Percentiles rank a stretch among this genome's conserved stretches.
Conservation (phyloP, 2,329 filamentous ascomycete species). For the Cadophora luteo-olivacea region DNA sequence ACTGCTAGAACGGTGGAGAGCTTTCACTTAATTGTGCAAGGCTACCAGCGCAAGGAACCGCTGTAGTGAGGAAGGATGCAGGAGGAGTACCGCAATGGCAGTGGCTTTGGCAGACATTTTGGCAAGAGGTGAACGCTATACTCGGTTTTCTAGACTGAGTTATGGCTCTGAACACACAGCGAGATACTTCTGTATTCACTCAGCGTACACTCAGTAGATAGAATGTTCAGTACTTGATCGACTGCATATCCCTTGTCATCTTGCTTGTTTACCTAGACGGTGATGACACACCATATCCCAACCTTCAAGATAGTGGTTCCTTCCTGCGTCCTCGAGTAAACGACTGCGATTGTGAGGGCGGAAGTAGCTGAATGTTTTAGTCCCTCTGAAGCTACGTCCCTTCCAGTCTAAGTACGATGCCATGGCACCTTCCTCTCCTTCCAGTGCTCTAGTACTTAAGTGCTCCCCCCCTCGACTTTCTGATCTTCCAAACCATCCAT, state of each 20-base stretch:
- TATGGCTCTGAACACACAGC: neutral
- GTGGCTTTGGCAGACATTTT: no score
- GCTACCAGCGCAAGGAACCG: neutral
- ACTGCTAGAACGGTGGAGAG: neutral
- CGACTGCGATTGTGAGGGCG: no score
- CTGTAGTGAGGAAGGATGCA: neutral
- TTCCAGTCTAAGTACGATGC: neutral
- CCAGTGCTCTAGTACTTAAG: neutral
- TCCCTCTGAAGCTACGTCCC: no score
- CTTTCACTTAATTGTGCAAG: neutral
- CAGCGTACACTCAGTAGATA: neutral
- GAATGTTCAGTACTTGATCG: neutral
- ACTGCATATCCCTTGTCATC: neutral
- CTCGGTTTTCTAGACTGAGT: neutral
- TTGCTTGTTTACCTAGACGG: neutral
- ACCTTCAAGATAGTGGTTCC: no score
- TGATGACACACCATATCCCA: neutral
- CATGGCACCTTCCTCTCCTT: neutral
- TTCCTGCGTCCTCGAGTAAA: neutral
- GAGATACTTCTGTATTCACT: neutral
- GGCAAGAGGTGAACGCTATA: no score
- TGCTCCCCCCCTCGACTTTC: neutral
- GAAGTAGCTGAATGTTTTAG: no score
- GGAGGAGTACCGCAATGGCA: neutral
- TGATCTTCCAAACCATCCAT: neutral